Conservation (phyloP, 345 rosid genomes). For the Populus simonii region DNA sequence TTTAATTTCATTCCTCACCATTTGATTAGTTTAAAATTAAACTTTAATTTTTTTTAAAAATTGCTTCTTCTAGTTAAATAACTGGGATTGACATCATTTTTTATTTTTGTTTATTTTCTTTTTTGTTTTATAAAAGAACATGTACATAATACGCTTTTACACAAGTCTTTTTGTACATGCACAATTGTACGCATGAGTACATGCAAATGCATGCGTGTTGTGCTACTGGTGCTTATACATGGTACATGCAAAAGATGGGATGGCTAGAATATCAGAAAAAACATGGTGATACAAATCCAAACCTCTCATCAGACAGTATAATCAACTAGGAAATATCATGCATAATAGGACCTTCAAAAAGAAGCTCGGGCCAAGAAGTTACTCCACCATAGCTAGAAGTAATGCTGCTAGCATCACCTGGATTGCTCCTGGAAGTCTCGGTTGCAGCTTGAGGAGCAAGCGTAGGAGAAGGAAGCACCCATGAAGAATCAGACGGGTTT, state of each 20-base stretch:
- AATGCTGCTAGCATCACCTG: conserved; percentile 41
- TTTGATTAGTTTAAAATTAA: too few relatives aligned
- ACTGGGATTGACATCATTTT: too few relatives aligned
- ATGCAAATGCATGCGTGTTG: background rate
- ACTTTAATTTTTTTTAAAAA: rapidly evolving
- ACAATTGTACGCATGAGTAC: background rate
- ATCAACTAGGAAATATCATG: conserved; percentile 34
- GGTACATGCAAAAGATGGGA: background rate
- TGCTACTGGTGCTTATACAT: background rate
- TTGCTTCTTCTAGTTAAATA: too few relatives aligned
- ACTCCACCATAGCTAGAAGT: conserved; percentile 43
- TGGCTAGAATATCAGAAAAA: background rate
- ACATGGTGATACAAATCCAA: conserved; percentile 11
- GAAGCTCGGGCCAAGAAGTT: conserved; percentile 43
- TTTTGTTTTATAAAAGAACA: background rate
- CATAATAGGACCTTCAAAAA: conserved; percentile 36
- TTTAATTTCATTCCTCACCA: too few relatives aligned
- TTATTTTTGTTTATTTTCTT: too few relatives aligned
- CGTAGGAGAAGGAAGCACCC: conserved; percentile 29
- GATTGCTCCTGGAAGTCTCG: conserved; percentile 35
- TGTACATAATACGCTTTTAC: background rate
- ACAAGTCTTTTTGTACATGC: background rate
- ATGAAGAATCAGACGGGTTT: conserved; percentile 25
- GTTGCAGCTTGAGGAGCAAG: conserved; percentile 17
- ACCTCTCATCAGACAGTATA: background rate